A percentile compares a stretch with the other conserved stretches of the same genome.
Evolutionary conservation across 331 rosid genomes (phyloP).

Genomic region (Prunus yedoensis): DNA sequence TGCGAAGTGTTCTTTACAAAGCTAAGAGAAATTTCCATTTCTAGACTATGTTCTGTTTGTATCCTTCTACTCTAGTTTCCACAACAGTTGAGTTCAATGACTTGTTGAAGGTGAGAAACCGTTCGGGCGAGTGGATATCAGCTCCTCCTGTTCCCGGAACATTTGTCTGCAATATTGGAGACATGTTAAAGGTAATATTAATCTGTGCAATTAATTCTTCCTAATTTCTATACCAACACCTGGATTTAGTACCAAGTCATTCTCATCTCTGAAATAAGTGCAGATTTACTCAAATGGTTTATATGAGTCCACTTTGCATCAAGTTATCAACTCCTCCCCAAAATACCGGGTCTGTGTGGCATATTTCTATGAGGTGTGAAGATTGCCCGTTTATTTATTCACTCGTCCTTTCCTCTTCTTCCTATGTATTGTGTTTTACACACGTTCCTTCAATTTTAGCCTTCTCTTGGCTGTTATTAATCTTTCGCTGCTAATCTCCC

Average conservation of each 20-base stretch:
- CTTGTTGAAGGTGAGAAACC: slow-evolving; percentile 73
- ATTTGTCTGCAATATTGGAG: slow-evolving; percentile 88
- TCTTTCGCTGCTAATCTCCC: not conserved
- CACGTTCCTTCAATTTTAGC: not conserved
- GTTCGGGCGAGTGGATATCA: slow-evolving; percentile 74
- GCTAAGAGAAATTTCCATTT: not conserved
- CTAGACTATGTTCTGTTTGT: not conserved
- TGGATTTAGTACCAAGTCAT: not conserved
- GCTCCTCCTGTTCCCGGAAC: slow-evolving; percentile 84
- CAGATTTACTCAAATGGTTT: slow-evolving; percentile 91
- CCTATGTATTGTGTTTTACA: slow-evolving; percentile 1
- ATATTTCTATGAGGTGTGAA: slow-evolving; percentile 75
- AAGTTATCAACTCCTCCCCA: slow-evolving; percentile 61
- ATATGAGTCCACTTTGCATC: slow-evolving; percentile 89
- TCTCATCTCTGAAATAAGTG: slow-evolving; percentile 16
- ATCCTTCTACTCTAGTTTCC: slow-evolving; percentile 15
- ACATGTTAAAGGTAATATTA: slow-evolving; percentile 78
- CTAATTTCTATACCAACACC: not conserved
- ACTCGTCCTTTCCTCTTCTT: not conserved
- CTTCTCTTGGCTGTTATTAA: not conserved
- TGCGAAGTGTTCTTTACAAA: too few relatives aligned
- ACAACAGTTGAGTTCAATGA: slow-evolving; percentile 19
- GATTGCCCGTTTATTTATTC: not conserved
- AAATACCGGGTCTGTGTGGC: slow-evolving; percentile 73
- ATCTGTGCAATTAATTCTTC: not conserved